Base-by-base conservation (phyloP, 371 early-diverging fungal genomes). In the Coelomomyces lativittatus region DNA sequence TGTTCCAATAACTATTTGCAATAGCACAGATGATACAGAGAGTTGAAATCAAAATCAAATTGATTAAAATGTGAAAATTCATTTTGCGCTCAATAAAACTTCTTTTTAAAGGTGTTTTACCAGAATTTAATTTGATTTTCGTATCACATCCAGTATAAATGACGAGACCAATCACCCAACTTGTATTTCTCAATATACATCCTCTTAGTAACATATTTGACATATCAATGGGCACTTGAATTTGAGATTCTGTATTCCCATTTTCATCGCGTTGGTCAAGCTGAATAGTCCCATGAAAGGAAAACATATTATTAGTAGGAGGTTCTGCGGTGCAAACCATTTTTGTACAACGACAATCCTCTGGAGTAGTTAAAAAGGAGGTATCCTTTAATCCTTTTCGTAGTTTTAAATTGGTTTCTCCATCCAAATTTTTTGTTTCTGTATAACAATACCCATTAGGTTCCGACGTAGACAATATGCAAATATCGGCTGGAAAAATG, bases 351-450 rank as follows among this genome's bases (percentile, higher is more conserved):
- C 75, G 79, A 51, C 80, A 68, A 39, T 73, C 82, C 27, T 47
- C 60, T 21, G 75, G 62, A 26, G 63, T 57, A 28, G 39, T 41
- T 27, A 78, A 36, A 34, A 58, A 63, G 21, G 57, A 32, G 17
- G 79, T 80, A 7, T 64, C 60, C 0, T 54, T 45, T 45, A 77
- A 45, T 21, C 79, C 74, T 50, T 73, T 64, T 37, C 80, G 69
- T 44, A 79, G 74, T 65, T 88, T 89, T 33, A 89, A 66, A 56
- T 85, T 86, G 38, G 83, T 83, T 53, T 90, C 91, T 46, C 91
- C 91, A 60, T 97, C 93, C 49, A 97, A 61, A 54, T 89, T 88
- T 48, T 86, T 88, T 11, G 97, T 95, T 63, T 97, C 95, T 30
- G 93, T 78, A 62, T 84, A 95, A 58, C 88, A 88, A 29, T 86